Percentiles rank a stretch among this genome's conserved stretches.
Conservation (phyloP, 805 yeast species). For the Wickerhamomyces rabaulensis region DNA sequence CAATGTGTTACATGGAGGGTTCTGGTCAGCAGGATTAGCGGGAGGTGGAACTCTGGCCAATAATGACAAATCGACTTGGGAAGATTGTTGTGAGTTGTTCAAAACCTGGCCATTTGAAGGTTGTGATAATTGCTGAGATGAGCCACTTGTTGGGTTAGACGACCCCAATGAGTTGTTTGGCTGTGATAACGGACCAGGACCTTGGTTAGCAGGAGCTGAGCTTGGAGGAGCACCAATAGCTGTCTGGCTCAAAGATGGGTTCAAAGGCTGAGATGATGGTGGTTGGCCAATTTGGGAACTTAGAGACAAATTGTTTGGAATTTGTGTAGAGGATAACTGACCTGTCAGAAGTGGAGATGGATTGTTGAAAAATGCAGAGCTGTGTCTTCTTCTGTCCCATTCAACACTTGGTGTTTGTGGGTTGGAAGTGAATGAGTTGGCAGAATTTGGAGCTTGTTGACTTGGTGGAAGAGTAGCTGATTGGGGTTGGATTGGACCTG, state of each 20-base stretch:
- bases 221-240: conserved; percentile 14
- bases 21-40: conserved; percentile 98
- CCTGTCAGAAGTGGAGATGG: conserved; percentile 21
- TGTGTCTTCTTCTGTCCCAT: conserved; percentile 50
- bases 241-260: conserved; percentile 4
- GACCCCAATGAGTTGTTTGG: not conserved
- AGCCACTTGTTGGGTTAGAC: conserved; percentile 2
- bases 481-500: conserved; percentile 10
- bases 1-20: conserved; percentile 96
- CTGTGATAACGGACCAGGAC: conserved; percentile 5
- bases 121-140: conserved; percentile 1
- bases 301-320: conserved; percentile 21
- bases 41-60: conserved; percentile 83
- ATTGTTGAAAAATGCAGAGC: conserved; percentile 45
- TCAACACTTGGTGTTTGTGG: conserved; percentile 39
- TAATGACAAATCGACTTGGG: conserved; percentile 59
- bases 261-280: not conserved
- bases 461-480: conserved; percentile 15
- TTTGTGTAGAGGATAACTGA: conserved; percentile 18
- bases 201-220: conserved; percentile 18
- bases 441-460: conserved; percentile 7
- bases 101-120: conserved; percentile 6
- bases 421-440: conserved; percentile 22
- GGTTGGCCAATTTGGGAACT: conserved; percentile 4
- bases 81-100: conserved; percentile 16